phyloP scores from a whole-genome alignment of 345 rosid species.

The Gossypium stocksii region DNA sequence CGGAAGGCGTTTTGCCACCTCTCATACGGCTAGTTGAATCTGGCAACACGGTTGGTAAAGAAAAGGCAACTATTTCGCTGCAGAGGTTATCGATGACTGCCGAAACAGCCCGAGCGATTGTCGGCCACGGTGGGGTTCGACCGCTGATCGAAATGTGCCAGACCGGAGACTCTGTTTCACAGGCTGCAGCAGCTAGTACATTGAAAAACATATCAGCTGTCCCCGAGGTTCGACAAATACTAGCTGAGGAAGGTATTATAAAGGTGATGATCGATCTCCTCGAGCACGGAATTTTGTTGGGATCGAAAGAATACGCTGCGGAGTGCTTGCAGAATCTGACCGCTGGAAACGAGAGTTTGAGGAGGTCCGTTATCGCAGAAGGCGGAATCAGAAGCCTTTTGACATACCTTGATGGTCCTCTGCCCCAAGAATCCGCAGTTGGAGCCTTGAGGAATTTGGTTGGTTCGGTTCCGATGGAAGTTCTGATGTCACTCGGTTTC shows the following conservation, averaged over 20 bases:
- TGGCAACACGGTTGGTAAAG: slow-evolving; percentile 60
- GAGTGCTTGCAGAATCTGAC: slow-evolving; percentile 93
- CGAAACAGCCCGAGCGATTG: slow-evolving; percentile 77
- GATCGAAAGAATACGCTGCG: slow-evolving; percentile 82
- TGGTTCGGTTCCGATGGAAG: slow-evolving; percentile 47
- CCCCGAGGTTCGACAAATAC: slow-evolving; percentile 69
- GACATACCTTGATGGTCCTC: slow-evolving; percentile 66
- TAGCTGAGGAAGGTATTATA: slow-evolving; percentile 77
- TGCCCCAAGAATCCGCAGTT: slow-evolving; percentile 87
- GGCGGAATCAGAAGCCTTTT: slow-evolving; percentile 61
- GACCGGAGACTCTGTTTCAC: slow-evolving; percentile 78
- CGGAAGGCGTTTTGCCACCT: slow-evolving; percentile 77
- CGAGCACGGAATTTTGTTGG: slow-evolving; percentile 60
- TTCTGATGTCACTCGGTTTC: slow-evolving; percentile 42
- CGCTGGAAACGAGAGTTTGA: slow-evolving; percentile 57
- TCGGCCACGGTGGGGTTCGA: slow-evolving; percentile 75
- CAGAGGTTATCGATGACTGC: slow-evolving; percentile 72
- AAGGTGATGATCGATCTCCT: slow-evolving; percentile 68
- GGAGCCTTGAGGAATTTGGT: slow-evolving; percentile 74
- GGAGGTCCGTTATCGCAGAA: slow-evolving; percentile 60
- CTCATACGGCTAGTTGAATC: slow-evolving; percentile 80
- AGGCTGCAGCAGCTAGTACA: slow-evolving; percentile 78
- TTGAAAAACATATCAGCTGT: slow-evolving; percentile 75
- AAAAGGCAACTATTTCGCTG: slow-evolving; percentile 71
- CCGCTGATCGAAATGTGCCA: slow-evolving; percentile 65